Base-by-base conservation (phyloP, 768 basidiomycete genomes). In the Mycena crocata region DNA sequence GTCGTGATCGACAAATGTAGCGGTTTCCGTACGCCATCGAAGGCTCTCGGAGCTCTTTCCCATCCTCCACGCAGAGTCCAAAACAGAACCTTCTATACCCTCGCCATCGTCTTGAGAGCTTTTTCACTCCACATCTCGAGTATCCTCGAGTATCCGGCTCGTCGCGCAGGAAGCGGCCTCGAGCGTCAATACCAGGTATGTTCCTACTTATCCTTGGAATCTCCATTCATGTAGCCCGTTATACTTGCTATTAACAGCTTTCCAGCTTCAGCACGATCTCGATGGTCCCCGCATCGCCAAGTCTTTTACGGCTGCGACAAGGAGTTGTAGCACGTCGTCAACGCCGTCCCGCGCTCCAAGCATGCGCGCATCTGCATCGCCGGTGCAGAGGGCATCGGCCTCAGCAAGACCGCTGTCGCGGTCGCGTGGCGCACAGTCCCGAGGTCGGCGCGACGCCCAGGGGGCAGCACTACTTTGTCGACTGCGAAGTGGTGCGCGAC, bases 251-350 rank as follows among this genome's bases (percentile, higher is more conserved):
- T 42, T 28, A 39, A 28, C 44, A n/a, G 31, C 56, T 34, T 37
- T 46, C 39, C 50, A 65, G 64, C 49, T 0, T 46, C 56, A 44
- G 49, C 42, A 23, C 28, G 32, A 46, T 48, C 28, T 37, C 66
- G 21, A 32, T 68, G 31, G 56, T 68, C 35, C 66, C 66, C 8
- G 56, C 66, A 4, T 42, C 66, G 19, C 57, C 66, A 1, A 68
- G 58, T 62, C 40, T 68, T 62, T 57, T 49, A 68, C 50, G 66
- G 66, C 1, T 56, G 66, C 42, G 56, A 57, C 3, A 61, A 62
- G 31, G 61, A 68, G 57, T 13, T 68, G n/a, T 34, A n/a, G 15
- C 66, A 68, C 44, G 32, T 63, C 35, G 39, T 58, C 32, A 52
- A 68, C 17, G 28, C 32, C 30, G 52, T 63, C 26, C 42, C 54